Evolutionary conservation across 2,329 filamentous ascomycete species (phyloP), one percentile per base, ranked within the genome.

Genomic region (Monosporascus cannonballus): DNA sequence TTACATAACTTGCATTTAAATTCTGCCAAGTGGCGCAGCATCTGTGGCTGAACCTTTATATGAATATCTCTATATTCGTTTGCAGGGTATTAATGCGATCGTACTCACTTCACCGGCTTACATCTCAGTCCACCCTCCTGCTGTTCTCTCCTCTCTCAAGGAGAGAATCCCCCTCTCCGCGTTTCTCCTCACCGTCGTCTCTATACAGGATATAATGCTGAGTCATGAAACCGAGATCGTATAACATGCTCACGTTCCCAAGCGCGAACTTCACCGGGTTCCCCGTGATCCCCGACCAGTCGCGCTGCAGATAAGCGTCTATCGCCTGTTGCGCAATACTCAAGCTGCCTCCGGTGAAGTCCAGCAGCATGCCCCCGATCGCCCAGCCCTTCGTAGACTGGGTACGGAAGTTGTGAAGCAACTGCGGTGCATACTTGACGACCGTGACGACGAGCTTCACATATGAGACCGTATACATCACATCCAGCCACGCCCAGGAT

Each of bases 351-450:
- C 94, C 94, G 1, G 77, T 74, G 54, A 96, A 79, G 67, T 97
- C 94, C 9, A 96, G 78, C 47, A 96, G 73, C 61, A 96, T 92
- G 67, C 90, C 86, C 56, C 75, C 75, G 59, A 96, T 96, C 62
- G 84, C 87, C 91, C 93, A 97, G 38, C 94, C 94, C 20, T 80
- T 73, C 1, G 94, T 97, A 52, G 89, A 95, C 66, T 86, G 81
- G 64, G 93, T 90, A 62, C 85, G 84, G 68, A 87, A 91, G 74
- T 97, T 97, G 61, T 87, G 78, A 64, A 87, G 77, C 38, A 89
- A 83, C 75, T 96, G 91, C 5, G 94, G 94, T 47, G 90, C 85
- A 71, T 96, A 97, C 73, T 99, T 99, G 71, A 96, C 81, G 25
- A 96, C 74, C 0, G 93, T 96, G 59, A 96, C 83, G 51, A 92